Percentiles rank a stretch among this genome's conserved stretches.
These are phyloP conservation scores for Avicennia marina DNA, from an alignment of 257 asterid species.

Conservation along the genomic window DNA sequence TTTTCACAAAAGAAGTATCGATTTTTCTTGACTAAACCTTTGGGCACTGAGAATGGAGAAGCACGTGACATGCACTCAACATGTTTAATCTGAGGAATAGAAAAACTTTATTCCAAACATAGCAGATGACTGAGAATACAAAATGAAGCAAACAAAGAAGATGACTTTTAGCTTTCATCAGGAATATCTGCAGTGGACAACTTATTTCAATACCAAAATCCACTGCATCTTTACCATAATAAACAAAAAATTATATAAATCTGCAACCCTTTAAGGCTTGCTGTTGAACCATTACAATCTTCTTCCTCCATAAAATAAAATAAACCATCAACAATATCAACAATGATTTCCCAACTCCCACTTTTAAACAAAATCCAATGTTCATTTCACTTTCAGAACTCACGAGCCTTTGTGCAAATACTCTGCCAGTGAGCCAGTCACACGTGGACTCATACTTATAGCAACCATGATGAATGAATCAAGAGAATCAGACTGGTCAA, in stretches of 20 bases:
- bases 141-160: constrained; percentile 1
- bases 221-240: constrained; percentile 1
- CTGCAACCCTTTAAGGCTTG: too few species aligned
- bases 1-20: background rate
- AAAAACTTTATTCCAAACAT: constrained; percentile 1
- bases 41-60: constrained; percentile 10
- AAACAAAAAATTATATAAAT: background rate
- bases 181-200: constrained; percentile 10
- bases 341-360: constrained; percentile 5
- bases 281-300: background rate
- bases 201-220: background rate
- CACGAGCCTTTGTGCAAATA: background rate
- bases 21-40: constrained; percentile 1
- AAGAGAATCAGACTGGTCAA: constrained; percentile 14
- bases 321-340: too few species aligned
- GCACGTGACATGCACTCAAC: background rate
- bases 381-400: constrained; percentile 16
- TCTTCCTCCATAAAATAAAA: background rate
- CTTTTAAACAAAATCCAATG: constrained; percentile 10
- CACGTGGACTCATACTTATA: background rate
- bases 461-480: constrained; percentile 18
- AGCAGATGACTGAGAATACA: constrained; percentile 10
- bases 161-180: constrained; percentile 11
- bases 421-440: background rate
- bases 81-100: background rate